phyloP scores from a whole-genome alignment of 192 early-diverging fungal genomes.

The Gamsiella multidivaricata region DNA sequence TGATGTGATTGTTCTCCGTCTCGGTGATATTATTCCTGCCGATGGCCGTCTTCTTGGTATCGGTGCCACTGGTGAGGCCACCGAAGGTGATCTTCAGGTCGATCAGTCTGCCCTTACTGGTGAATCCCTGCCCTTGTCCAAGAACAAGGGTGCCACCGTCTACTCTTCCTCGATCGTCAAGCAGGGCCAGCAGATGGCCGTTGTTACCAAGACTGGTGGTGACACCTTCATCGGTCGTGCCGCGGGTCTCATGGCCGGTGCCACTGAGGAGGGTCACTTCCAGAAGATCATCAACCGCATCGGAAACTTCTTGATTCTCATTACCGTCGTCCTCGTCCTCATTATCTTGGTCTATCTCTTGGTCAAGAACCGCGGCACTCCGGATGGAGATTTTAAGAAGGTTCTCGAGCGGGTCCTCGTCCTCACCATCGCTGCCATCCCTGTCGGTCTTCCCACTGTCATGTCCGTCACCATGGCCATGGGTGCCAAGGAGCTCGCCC shows the following conservation, averaged over 20 bases:
- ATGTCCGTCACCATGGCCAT: constrained; percentile 99
- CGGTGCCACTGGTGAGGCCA: constrained; percentile 79
- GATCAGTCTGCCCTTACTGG: constrained; percentile 95
- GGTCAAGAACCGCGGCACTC: constrained; percentile 53
- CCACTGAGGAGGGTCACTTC: constrained; percentile 93
- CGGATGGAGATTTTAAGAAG: constrained; percentile 22
- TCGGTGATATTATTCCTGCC: constrained; percentile 95
- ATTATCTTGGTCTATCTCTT: constrained; percentile 82
- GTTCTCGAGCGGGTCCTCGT: constrained; percentile 77
- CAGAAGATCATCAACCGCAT: constrained; percentile 94
- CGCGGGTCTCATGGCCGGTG: constrained; percentile 89
- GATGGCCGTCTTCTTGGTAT: constrained; percentile 85
- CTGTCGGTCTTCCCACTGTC: constrained; percentile 94
- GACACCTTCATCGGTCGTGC: constrained; percentile 95
- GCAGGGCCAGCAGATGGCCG: constrained; percentile 92
- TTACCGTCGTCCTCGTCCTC: constrained; percentile 79
- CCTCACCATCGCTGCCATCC: constrained; percentile 88
- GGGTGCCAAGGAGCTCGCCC: constrained; percentile 90
- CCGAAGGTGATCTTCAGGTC: constrained; percentile 82
- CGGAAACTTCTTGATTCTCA: constrained; percentile 90
- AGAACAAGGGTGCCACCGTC: constrained; percentile 81
- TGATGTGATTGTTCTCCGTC: constrained; percentile 89
- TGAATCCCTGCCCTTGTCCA: constrained; percentile 90
- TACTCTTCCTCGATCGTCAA: constrained; percentile 95
- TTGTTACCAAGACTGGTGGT: constrained; percentile 91